Percentiles rank a stretch among this genome's conserved stretches.
Conservation (phyloP, 495 filamentous ascomycete species). For the Massariosphaeria phaeospora region DNA sequence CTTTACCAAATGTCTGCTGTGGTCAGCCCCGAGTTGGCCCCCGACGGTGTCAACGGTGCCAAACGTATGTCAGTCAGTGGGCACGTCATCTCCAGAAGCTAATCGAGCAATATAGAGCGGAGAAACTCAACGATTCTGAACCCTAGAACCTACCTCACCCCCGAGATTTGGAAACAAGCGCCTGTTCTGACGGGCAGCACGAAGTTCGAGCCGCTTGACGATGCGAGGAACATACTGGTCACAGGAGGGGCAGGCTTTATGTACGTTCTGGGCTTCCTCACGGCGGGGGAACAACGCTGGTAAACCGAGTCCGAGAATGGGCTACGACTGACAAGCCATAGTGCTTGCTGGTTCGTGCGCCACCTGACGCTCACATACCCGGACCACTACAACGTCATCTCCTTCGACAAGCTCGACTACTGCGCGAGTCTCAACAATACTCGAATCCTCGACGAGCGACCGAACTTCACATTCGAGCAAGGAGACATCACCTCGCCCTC, state of each 20-base stretch:
- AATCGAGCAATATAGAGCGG: conserved; percentile 9
- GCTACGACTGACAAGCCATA: conserved; percentile 26
- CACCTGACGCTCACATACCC: conserved; percentile 64
- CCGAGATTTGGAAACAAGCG: conserved; percentile 57
- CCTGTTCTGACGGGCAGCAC: conserved; percentile 60
- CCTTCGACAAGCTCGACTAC: conserved; percentile 73
- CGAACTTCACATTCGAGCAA: conserved; percentile 71
- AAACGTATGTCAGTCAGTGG: conserved; percentile 17
- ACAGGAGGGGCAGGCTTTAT: conserved; percentile 72
- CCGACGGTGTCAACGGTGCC: not conserved
- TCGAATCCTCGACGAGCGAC: conserved; percentile 50
- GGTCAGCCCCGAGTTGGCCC: conserved; percentile 14
- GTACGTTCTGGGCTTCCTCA: conserved; percentile 41
- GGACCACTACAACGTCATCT: conserved; percentile 64
- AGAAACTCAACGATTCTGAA: conserved; percentile 33
- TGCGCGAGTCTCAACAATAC: conserved; percentile 70
- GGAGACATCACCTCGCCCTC: conserved; percentile 62
- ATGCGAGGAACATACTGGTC: conserved; percentile 67
- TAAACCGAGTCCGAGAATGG: not conserved
- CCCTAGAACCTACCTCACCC: conserved; percentile 26
- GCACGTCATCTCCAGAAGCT: not conserved
- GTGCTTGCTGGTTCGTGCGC: conserved; percentile 68
- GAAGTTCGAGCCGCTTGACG: conserved; percentile 55
- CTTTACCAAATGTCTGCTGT: conserved; percentile 17
- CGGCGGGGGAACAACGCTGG: not conserved